Evolutionary conservation across 129 eudicot species (phyloP).

Genomic region (Pulicaria dysenterica): DNA sequence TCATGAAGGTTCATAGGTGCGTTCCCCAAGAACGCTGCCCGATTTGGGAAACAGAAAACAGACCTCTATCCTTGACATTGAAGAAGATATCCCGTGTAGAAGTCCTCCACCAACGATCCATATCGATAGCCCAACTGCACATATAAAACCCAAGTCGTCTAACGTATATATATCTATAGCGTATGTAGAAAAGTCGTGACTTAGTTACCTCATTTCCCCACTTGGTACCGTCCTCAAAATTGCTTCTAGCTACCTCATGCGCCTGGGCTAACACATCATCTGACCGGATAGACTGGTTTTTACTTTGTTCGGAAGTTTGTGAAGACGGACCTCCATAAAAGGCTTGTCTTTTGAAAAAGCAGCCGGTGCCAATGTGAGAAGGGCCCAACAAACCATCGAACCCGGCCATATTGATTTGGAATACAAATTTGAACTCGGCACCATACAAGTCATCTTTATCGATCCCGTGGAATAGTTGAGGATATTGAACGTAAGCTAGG

Average conservation of each 20-base stretch:
- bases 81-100: conserved; percentile 41
- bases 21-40: conserved; percentile 53
- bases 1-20: conserved; percentile 55
- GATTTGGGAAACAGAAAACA: conserved; percentile 34
- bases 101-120: conserved; percentile 57
- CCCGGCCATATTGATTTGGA: conserved; percentile 49
- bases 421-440: conserved; percentile 45
- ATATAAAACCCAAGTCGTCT: conserved; percentile 5
- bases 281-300: conserved; percentile 30
- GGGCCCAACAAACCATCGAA: conserved; percentile 65
- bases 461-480: conserved; percentile 62
- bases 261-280: conserved; percentile 35
- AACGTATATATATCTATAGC: background rate
- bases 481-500: conserved; percentile 62
- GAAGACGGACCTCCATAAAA: conserved; percentile 62
- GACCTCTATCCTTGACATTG: conserved; percentile 50
- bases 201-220: conserved; percentile 66
- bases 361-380: conserved; percentile 55
- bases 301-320: conserved; percentile 28
- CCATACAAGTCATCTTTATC: conserved; percentile 57
- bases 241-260: conserved; percentile 46
- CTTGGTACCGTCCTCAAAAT: conserved; percentile 40
- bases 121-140: conserved; percentile 52
- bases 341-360: conserved; percentile 58
- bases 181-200: background rate